Base-by-base conservation (phyloP, 1,139 yeast genomes). In the Scheffersomyces cryptocercus region DNA sequence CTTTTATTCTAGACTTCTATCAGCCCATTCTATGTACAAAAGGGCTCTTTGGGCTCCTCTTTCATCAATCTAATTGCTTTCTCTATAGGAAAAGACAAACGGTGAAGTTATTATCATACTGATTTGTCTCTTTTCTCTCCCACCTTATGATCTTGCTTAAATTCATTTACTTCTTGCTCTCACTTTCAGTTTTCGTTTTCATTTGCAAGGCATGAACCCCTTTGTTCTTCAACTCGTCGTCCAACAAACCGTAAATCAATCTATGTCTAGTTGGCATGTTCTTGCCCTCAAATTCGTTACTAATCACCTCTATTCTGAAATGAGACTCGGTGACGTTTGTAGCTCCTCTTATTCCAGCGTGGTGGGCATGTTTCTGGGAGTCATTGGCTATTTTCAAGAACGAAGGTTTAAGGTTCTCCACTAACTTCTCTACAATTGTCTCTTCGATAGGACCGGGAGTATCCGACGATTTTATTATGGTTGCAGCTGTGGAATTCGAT, bases 141-240 rank as follows among this genome's bases (percentile, higher is more conserved):
- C 16, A 1, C 8, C 33, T n/a, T 12, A 6, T 29, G 13, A 9
- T 8, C 15, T n/a, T 11, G 9, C 33, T 8, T 14, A 7, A 29
- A 9, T 11, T 31, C 20, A 14, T 31, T 48, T 49, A 54, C 51
- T 67, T 73, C 26, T 64, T 67, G 45, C 69, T 71, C 58, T 89
- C 96, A 33, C 69, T 73, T 0, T 80, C 78, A 1, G 98, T 90
- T 64, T 87, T 87, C 0, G 96, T 85, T 59, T 84, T 82, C 67
- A 93, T 75, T 61, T 89, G 97, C 48, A 93, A 70, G 0, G 98
- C 97, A 68, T 93, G 99, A 16, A 93, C 82, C 1, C 96, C 93
- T 43, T 79, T 76, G 41, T 70, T 72, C 43, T 77, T 73, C 59
- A 91, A 68, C 60, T 90, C 97, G 32, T 88, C 89, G 49, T 81